Percentiles rank a stretch among this genome's conserved stretches.
phyloP scores from a whole-genome alignment of 345 rosid species.

The Populus nigra region DNA sequence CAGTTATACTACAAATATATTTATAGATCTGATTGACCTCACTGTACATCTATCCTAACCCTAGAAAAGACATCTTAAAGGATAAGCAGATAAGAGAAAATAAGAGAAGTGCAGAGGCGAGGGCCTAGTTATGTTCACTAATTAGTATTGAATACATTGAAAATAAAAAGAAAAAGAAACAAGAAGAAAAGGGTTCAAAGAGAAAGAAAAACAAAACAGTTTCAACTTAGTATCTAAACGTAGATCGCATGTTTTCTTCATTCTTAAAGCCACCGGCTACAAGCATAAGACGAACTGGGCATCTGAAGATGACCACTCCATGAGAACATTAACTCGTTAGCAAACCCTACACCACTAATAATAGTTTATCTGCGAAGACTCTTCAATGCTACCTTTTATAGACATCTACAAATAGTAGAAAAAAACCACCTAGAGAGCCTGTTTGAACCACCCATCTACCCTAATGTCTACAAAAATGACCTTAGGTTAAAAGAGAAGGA shows the following conservation, averaged over 20 bases:
- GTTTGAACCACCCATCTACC: neutral
- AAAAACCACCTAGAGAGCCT: neutral
- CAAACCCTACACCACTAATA: neutral
- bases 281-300: too few species aligned
- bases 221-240: neutral
- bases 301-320: too few species aligned
- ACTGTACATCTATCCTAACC: neutral
- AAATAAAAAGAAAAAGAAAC: too few species aligned
- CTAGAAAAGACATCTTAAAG: neutral
- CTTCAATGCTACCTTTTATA: neutral
- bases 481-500: neutral
- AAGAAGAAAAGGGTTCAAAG: neutral
- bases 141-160: neutral
- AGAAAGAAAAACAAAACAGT: neutral
- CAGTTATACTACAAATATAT: neutral
- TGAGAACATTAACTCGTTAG: neutral
- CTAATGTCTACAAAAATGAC: neutral
- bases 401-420: neutral
- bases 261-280: too few species aligned
- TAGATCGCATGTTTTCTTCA: neutral
- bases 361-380: neutral
- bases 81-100: neutral
- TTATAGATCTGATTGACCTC: neutral
- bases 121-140: neutral
- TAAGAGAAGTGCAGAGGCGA: neutral